Evolutionary conservation across 177 flowering plant genomes (phyloP), one percentile per base, ranked within the genome.

Genomic region (Vitis hybrid): DNA sequence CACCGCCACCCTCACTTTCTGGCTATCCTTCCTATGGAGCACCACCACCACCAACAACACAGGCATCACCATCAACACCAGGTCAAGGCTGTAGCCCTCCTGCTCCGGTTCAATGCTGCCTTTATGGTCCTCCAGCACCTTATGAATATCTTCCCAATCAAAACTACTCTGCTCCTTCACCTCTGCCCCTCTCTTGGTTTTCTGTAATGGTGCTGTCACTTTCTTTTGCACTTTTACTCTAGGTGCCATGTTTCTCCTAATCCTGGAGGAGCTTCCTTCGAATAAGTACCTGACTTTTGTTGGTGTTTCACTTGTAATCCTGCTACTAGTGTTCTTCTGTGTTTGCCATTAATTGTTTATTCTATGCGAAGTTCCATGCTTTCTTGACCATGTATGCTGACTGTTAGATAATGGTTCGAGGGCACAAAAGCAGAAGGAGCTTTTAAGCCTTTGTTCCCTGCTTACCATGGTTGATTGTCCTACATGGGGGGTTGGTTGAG

Each of bases 41-140:
- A 10, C 79, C 70, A 2, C 58, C 63, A 2, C 71, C 74, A 15
- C 74, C 77, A 2, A 57, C 72, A 6, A 49, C 72, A 34, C n/a
- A 26, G 13, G 6, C 61, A 14, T 16, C 56, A 31, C 66, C 69
- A 51, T 51, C 58, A 5, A 22, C 65, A 16, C 59, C 16, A 58
- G 62, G 48, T 65, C 49, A 63, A 64, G 72, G 19, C 34, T 68
- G 74, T 50, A 80, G 83, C 63, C 68, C 80, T 10, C 78, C 78
- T 2, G 4, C 52, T 58, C 70, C 73, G 1, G 71, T 54, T 66
- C 77, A 63, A 69, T 75, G 81, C 66, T 69, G 77, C 77, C 68
- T 61, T 16, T 56, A 75, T 18, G 50, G 76, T 26, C 78, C 80
- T 69, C 81, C 82, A 34, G 13, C 3, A 61, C 61, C 75, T 48